Conservation (phyloP, 2,329 filamentous ascomycete species). For the Seiridium cupressi region DNA sequence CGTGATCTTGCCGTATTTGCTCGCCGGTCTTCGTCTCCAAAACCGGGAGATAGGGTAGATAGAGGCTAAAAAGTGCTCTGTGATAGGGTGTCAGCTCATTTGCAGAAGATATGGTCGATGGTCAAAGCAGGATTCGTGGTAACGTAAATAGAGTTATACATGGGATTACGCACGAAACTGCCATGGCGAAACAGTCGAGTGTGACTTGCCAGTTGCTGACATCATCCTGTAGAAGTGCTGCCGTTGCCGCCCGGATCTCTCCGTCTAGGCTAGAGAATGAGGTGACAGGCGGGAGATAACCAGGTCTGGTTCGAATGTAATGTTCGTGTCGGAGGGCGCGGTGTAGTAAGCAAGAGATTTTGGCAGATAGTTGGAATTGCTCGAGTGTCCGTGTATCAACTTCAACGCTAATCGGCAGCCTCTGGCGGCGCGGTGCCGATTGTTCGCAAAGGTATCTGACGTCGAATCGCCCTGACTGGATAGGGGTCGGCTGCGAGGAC, state of each 20-base stretch:
- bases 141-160: too few relatives aligned
- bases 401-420: neutral
- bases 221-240: constrained; percentile 21
- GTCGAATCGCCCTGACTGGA: constrained; percentile 19
- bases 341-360: constrained; percentile 27
- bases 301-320: constrained; percentile 20
- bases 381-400: constrained; percentile 2
- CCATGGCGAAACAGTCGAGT: constrained; percentile 31
- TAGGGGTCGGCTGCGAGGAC: constrained; percentile 16
- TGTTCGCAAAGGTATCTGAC: constrained; percentile 31
- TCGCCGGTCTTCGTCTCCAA: constrained; percentile 18
- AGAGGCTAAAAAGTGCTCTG: constrained; percentile 28
- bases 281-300: constrained; percentile 20
- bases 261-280: constrained; percentile 24
- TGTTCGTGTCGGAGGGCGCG: constrained; percentile 23
- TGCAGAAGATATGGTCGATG: too few relatives aligned
- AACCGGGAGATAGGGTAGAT: constrained; percentile 27
- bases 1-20: constrained; percentile 13
- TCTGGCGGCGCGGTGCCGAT: neutral
- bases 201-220: constrained; percentile 26
- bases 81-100: neutral
- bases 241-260: constrained; percentile 25
- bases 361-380: constrained; percentile 28
- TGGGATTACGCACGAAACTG: constrained; percentile 23
- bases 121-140: too few relatives aligned